Evolutionary conservation across 1,284 basidiomycete genomes (phyloP), one percentile per base, ranked within the genome.

Genomic region (Heterobasidion irregulare): DNA sequence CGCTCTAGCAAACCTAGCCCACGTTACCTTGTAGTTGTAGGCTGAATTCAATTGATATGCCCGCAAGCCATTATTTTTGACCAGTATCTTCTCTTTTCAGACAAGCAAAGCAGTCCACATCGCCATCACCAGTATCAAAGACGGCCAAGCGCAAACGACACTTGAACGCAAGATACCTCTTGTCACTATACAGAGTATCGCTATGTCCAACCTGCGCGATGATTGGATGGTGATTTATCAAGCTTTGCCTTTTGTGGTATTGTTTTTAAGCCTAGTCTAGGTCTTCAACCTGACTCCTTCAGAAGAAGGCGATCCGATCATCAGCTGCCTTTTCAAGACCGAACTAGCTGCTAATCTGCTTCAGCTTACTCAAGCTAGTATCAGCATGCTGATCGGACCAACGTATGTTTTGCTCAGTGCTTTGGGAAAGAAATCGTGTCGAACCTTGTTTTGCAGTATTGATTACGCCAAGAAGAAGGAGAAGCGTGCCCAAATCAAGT

Each of bases 391-490:
- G 48, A 83, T 96, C 61, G 83, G 80, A 0, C 86, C 92, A 19
- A 80, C 77, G 91, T 95, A 66, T 64, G 90, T 74, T 8, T 38
- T 32, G 18, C 44, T 57, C n/a, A 10, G n/a, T 41, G 38, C 12
- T n/a, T n/a, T 8, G 7, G 12, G 38, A 41, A 38, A 49, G 18
- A n/a, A 8, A 35, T 44, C 53, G 52, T 57, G 6, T 26, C 6
- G 4, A 26, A 26, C 26, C 53, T 26, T 53, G 52, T 56, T 52
- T 58, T 53, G 18, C 58, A 95, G 92, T 2, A 74, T 97, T 58
- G 83, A 90, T 51, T 99, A 97, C 68, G 78, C 80, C 45, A 99
- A 99, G 80, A 99, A 98, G 81, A 98, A 94, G 72, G 95, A 96
- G 63, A 99, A 99, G 77, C 86, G 86, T 67, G 85, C 89, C 2